Evolutionary conservation across 108 stramenopile species (phyloP).

Genomic region (Skeletonema menzelii): DNA sequence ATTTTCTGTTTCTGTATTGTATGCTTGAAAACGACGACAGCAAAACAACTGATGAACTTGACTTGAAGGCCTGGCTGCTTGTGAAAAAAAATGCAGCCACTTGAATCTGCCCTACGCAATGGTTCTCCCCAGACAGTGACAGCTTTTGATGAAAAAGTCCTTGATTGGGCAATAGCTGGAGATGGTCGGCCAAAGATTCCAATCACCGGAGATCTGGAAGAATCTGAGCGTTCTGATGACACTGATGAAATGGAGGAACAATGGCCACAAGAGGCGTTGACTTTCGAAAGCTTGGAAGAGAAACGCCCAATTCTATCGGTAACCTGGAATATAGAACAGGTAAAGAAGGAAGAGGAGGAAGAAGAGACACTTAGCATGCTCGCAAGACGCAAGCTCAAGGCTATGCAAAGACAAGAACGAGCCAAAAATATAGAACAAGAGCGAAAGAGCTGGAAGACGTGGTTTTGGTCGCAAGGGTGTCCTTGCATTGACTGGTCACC

Average conservation of each 20-base stretch:
- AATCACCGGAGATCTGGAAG: background rate
- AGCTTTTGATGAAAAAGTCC: background rate
- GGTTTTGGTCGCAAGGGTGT: background rate
- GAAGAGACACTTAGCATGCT: background rate
- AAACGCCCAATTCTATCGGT: background rate
- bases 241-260: background rate
- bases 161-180: background rate
- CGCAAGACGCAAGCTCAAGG: background rate
- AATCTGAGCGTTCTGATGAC: background rate
- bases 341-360: background rate
- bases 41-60: background rate
- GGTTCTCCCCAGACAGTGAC: background rate
- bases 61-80: background rate
- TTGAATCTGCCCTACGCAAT: background rate
- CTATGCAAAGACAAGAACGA: background rate
- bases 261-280: background rate
- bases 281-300: background rate
- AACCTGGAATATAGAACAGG: constrained; percentile 1
- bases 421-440: background rate
- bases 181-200: background rate
- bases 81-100: background rate
- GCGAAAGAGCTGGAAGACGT: background rate
- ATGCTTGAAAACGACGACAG: background rate
- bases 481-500: background rate
- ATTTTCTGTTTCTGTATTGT: no score